Evolutionary conservation across 2,329 filamentous ascomycete genomes (phyloP), one percentile per base, ranked within the genome.

Genomic region (Ilyonectria mors-panacis): DNA sequence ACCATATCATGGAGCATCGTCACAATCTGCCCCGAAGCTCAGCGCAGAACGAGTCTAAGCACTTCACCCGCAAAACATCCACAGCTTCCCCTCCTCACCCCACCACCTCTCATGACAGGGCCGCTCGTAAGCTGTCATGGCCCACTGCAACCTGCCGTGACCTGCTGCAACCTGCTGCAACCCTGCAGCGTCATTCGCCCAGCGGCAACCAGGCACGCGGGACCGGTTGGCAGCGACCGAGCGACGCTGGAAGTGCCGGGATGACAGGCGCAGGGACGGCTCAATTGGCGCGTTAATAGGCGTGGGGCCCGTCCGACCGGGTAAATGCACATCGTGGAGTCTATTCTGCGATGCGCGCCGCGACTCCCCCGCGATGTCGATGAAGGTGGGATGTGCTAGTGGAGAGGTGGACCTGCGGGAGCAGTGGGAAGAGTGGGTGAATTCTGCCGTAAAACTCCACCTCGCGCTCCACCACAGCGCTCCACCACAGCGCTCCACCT

Each of bases 1-100:
- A 64, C 69, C 44, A 57, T 58, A 67, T 74, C 64, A 71, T 67
- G 42, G 54, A 62, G 21, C 47, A 56, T 61, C 35, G 21, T 65
- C 51, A 63, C 61, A 23, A 39, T 47, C 59, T 55, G 28, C 56
- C 56, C 51, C 59, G 57, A 60, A 60, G 47, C 26, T 26, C 35
- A 39, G 23, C 35, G 39, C 28, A 48, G 30, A 19, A 48, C 37
- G 50, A 45, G 33, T 44, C 44, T 39, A 48, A 53, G 19, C 55
- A 74, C 69, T 71, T 75, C 71, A 74, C 44, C 71, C 73, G 73
- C n/a, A 44, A 50, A 48, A 19, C 45, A 28, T 57, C 35, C 39
- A 37, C 35, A 51, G 21, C 45, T 65, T 67, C 63, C 73, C 71
- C 73, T 74, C 73, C 65, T 50, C 44, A 72, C 70, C 73, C 71